Evolutionary conservation across 208 protist genomes (phyloP), one percentile per base, ranked within the genome.

Genomic region (Balamuthia mandrillaris): DNA sequence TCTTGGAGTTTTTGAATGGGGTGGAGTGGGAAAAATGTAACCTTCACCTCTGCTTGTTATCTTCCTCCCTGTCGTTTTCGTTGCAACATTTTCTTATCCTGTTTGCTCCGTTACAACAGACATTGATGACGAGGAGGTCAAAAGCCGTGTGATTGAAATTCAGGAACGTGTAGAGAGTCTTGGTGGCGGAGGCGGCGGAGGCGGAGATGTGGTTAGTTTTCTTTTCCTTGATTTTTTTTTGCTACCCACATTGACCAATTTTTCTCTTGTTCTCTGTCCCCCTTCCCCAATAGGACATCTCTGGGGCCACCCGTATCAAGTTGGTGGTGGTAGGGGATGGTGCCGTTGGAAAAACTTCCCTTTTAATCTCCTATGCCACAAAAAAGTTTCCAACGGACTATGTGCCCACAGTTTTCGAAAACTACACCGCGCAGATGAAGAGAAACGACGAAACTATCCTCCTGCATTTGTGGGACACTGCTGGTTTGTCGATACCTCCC

Each of bases 391-490:
- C 87, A 58, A 58, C 60, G 31, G 87, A 90, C 66, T 90, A 90
- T 47, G 87, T 89, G 70, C 72, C 51, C 2, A 63, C 66, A 18
- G 51, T 86, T 14, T 75, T 79, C 66, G 66, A 81, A 39, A 91
- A 91, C 12, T 91, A 91, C 77, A 90, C 88, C 54, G 66, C 88
- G 2, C 72, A 54, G 6, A 88, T 51, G 49, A 90, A 90, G 39
- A 66, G 74, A 49, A 61, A 74, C 24, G 74, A 81, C 18, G 84
- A 90, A 44, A 85, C 87, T 49, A 90, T 90, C 21, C 66, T 85
- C 24, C 35, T 90, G 29, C 81, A 86, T 41, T 39, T 90, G 16
- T 91, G 89, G 88, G 88, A 90, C n/a, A n/a, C n/a, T n/a, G n/a
- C n/a, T n/a, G n/a, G n/a, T n/a, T n/a, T n/a, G n/a, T n/a, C n/a